phyloP scores from a whole-genome alignment of 2,329 filamentous ascomycete species.

The Fusarium denticulatum region DNA sequence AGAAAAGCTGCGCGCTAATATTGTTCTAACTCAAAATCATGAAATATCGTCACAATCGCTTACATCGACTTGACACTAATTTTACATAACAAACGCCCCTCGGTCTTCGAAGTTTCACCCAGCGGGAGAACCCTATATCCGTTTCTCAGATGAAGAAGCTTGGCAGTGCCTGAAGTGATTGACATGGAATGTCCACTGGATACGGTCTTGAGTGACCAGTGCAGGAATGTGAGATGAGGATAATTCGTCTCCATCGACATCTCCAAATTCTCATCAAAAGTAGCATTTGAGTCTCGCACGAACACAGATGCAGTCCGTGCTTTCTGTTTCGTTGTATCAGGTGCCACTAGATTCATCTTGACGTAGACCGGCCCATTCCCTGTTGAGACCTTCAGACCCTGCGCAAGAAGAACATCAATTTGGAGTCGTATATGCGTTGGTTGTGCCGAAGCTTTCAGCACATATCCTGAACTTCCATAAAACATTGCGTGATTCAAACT shows the following conservation, averaged over 20 bases:
- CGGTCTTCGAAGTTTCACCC: rapidly evolving
- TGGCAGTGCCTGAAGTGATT: not conserved
- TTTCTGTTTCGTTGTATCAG: not conserved
- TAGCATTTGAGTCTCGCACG: rapidly evolving
- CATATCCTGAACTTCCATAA: constrained; percentile 3
- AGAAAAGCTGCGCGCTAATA: not conserved
- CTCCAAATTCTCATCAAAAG: not conserved
- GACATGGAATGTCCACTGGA: not conserved
- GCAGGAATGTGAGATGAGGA: not conserved
- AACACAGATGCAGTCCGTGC: not conserved
- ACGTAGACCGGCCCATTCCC: rapidly evolving
- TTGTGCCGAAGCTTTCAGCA: not conserved
- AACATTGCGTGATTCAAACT: constrained; percentile 18
- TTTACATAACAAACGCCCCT: constrained; percentile 12
- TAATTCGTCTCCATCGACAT: not conserved
- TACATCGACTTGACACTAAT: not conserved
- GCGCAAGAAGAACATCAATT: constrained; percentile 1
- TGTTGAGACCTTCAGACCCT: not conserved
- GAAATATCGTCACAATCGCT: not conserved
- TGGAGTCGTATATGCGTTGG: not conserved
- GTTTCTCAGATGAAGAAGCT: not conserved
- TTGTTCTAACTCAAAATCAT: not conserved
- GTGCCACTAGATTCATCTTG: constrained; percentile 1
- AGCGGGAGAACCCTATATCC: constrained; percentile 5
- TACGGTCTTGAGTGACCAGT: not conserved